Percentiles rank a stretch among this genome's conserved stretches.
phyloP scores from a whole-genome alignment of 163 green algal species.

The Dunaliella salina region DNA sequence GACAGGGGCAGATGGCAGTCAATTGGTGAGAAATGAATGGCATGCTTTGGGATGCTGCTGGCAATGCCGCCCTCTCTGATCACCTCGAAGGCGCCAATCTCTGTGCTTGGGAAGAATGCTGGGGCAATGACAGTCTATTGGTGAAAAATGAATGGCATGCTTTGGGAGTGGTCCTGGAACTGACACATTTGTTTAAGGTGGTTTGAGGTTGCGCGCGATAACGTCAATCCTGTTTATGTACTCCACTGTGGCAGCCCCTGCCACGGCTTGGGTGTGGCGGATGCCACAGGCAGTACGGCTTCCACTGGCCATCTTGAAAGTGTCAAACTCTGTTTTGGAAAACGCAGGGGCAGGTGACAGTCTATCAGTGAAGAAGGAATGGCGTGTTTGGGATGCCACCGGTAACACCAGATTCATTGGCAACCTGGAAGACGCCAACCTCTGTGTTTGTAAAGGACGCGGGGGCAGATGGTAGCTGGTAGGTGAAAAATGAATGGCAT shows the following conservation, averaged over 20 bases:
- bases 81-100: constrained; percentile 54
- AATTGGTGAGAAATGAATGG: no score
- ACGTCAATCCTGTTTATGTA: constrained; percentile 64
- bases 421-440: constrained; percentile 52
- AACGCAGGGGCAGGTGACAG: no score
- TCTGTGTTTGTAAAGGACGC: no score
- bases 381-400: constrained; percentile 70
- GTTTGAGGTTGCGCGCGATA: constrained; percentile 61
- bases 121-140: no score
- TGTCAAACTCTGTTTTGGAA: constrained; percentile 38
- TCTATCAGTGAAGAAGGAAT: no score
- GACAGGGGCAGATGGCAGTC: no score
- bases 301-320: constrained; percentile 62
- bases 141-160: no score
- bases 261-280: constrained; percentile 81
- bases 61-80: constrained; percentile 75
- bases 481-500: no score
- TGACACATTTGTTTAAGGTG: no score
- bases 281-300: constrained; percentile 75
- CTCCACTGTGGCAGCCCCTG: constrained; percentile 68
- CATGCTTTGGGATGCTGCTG: constrained; percentile 67
- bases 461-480: no score
- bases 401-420: constrained; percentile 74
- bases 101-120: not conserved
- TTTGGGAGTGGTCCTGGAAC: no score